Percentiles rank a stretch among this genome's conserved stretches.
Evolutionary conservation across 805 yeast species (phyloP).

Genomic region (Spathaspora hagerdaliae): DNA sequence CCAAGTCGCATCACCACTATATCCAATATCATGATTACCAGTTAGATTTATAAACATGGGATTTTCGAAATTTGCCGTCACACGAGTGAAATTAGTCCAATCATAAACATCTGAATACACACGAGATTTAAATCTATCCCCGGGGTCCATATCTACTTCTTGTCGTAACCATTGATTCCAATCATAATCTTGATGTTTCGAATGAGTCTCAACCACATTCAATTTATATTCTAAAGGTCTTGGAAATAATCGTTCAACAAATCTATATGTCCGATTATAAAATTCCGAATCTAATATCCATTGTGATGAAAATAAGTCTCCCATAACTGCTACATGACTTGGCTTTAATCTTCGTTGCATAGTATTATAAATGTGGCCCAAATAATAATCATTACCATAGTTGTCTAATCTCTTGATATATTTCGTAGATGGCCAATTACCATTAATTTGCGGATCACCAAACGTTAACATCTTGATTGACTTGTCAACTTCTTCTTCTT

Average conservation of each 20-base stretch:
- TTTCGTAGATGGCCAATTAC: slow-evolving; percentile 70
- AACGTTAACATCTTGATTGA: slow-evolving; percentile 71
- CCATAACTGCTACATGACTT: slow-evolving; percentile 81
- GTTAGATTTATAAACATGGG: slow-evolving; percentile 79
- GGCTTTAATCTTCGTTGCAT: slow-evolving; percentile 68
- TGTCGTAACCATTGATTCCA: slow-evolving; percentile 46
- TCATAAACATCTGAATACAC: slow-evolving; percentile 56
- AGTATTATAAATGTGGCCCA: slow-evolving; percentile 75
- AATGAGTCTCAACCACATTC: slow-evolving; percentile 44
- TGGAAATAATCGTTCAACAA: slow-evolving; percentile 64
- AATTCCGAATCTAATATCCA: slow-evolving; percentile 92
- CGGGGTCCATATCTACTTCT: slow-evolving; percentile 37
- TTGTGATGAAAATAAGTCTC: slow-evolving; percentile 89
- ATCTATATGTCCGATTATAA: slow-evolving; percentile 72
- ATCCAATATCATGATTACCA: slow-evolving; percentile 96
- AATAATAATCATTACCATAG: slow-evolving; percentile 82
- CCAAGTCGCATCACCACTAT: slow-evolving; percentile 89
- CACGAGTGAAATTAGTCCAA: slow-evolving; percentile 47
- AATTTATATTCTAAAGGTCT: slow-evolving; percentile 49
- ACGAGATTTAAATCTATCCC: slow-evolving; percentile 30
- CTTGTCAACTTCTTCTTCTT: slow-evolving; percentile 17
- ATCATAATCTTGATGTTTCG: slow-evolving; percentile 49
- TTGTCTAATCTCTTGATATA: slow-evolving; percentile 76
- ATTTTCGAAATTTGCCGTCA: slow-evolving; percentile 39
- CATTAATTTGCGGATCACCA: slow-evolving; percentile 97